phyloP scores from a whole-genome alignment of 352 stramenopile genomes.

The Phytopythium oedochilum region DNA sequence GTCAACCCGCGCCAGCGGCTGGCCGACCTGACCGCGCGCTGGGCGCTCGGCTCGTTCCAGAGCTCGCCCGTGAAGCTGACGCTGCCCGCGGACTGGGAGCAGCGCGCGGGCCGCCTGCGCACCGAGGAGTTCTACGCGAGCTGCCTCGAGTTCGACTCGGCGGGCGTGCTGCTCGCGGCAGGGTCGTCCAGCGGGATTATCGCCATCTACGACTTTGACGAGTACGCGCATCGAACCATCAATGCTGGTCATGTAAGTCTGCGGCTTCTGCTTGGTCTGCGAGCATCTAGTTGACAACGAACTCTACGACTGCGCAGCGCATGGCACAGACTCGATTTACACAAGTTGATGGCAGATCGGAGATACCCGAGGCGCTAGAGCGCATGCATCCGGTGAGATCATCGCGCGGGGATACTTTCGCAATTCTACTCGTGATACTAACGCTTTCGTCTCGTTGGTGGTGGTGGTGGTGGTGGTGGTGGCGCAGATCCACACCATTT shows the following conservation, averaged over 20 bases:
- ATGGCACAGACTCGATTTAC: neutral
- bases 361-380: constrained; percentile 3
- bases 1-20: constrained; percentile 16
- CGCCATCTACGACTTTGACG: constrained; percentile 78
- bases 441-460: neutral
- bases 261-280: neutral
- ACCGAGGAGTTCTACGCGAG: constrained; percentile 44
- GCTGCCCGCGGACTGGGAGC: constrained; percentile 38
- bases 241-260: constrained; percentile 37
- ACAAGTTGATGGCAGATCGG: neutral
- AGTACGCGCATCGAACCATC: constrained; percentile 56
- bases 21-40: constrained; percentile 43
- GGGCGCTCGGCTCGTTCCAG: constrained; percentile 46
- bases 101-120: constrained; percentile 20
- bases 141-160: constrained; percentile 63
- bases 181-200: constrained; percentile 66
- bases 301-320: too few species aligned
- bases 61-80: constrained; percentile 35
- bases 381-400: constrained; percentile 29
- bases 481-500: constrained; percentile 69
- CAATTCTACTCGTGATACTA: too few species aligned
- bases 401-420: too few species aligned
- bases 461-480: neutral
- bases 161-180: constrained; percentile 58
- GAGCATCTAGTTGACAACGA: neutral